These are phyloP conservation scores for Tetracladium maxilliforme DNA, from an alignment of 2,329 filamentous ascomycete species.

Conservation along the genomic window DNA sequence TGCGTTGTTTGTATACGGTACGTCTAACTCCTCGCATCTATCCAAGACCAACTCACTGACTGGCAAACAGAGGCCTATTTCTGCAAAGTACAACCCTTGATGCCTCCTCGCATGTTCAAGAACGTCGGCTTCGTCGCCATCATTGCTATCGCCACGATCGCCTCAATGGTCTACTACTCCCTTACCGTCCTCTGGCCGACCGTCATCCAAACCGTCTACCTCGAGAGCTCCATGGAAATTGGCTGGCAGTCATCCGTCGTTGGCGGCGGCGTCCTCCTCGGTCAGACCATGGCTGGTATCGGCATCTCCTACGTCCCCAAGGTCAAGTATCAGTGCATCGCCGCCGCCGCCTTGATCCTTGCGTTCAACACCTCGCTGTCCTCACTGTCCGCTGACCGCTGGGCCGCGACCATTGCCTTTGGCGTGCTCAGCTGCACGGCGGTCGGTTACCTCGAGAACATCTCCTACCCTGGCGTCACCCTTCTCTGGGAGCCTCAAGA, in stretches of 20 bases:
- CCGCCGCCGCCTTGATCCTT: constrained; percentile 14
- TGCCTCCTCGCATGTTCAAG: constrained; percentile 25
- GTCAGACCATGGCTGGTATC: constrained; percentile 20
- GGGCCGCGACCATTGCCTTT: constrained; percentile 15
- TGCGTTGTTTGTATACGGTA: constrained; percentile 8
- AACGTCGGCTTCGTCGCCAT: constrained; percentile 23
- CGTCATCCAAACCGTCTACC: constrained; percentile 24
- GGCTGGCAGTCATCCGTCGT: constrained; percentile 25
- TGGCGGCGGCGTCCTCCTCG: constrained; percentile 24
- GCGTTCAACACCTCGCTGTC: constrained; percentile 18
- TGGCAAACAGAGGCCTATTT: constrained; percentile 17
- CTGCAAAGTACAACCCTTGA: constrained; percentile 20
- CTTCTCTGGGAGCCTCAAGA: constrained; percentile 29
- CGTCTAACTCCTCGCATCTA: constrained; percentile 1
- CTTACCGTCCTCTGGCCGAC: constrained; percentile 28
- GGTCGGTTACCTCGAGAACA: constrained; percentile 23
- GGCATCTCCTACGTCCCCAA: constrained; percentile 19
- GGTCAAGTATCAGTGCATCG: constrained; percentile 18
- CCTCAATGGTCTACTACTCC: constrained; percentile 28
- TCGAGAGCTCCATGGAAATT: constrained; percentile 18
- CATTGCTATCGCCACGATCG: constrained; percentile 20
- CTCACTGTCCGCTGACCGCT: constrained; percentile 12
- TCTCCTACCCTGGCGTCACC: constrained; percentile 25
- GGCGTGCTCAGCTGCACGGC: constrained; percentile 15
- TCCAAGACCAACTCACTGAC: constrained; percentile 2